Conservation (phyloP, 306 rosid genomes). For the Arachis stenosperma region DNA sequence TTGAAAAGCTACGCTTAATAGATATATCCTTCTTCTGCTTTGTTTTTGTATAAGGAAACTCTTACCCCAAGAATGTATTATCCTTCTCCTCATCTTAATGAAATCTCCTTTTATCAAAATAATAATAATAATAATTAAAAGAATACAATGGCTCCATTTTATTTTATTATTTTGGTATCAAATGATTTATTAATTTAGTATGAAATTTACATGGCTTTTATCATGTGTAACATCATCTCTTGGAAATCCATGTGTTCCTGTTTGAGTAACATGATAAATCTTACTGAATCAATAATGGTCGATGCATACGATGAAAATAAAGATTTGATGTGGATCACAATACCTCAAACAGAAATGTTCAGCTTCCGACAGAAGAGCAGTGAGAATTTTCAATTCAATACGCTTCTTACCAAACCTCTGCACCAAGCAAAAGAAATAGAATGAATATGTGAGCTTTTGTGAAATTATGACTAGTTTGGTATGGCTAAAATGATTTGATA, state of each 20-base stretch:
- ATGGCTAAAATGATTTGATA: conserved; percentile 15
- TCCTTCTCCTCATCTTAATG: too few relatives aligned
- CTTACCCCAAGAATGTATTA: too few relatives aligned
- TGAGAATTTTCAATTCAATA: conserved; percentile 59
- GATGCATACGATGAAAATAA: conserved; percentile 7
- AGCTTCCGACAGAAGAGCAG: conserved; percentile 55
- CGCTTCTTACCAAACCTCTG: conserved; percentile 62
- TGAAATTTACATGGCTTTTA: background rate
- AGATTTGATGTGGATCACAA: conserved; percentile 31
- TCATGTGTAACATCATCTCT: background rate
- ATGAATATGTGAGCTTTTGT: conserved; percentile 28
- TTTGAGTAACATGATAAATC: conserved; percentile 20
- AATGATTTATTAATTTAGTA: background rate
- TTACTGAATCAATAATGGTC: conserved; percentile 23
- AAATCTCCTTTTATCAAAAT: too few relatives aligned
- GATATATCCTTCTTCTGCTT: too few relatives aligned
- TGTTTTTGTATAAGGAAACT: too few relatives aligned
- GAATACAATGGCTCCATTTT: background rate
- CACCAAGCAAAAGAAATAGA: conserved; percentile 41
- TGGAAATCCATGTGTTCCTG: conserved; percentile 2
- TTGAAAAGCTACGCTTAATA: too few relatives aligned
- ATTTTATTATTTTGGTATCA: background rate
- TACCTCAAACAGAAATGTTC: conserved; percentile 70
- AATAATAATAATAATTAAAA: too few relatives aligned
- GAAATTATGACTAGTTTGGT: background rate